Evolutionary conservation across 257 asterid genomes (phyloP).

Genomic region (Solanum rostratum): DNA sequence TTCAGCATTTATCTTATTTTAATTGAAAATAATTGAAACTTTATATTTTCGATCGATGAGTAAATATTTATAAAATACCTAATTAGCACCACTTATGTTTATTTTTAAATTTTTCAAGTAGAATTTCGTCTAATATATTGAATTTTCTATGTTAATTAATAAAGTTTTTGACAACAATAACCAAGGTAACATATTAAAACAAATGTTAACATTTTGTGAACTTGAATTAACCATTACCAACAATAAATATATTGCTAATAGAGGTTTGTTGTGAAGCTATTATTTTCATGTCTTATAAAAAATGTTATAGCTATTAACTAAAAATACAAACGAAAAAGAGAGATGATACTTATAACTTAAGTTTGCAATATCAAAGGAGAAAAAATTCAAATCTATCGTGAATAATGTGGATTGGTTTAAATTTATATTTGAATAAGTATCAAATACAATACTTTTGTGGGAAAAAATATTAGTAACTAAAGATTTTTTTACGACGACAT

Average conservation of each 20-base stretch:
- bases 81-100: neutral
- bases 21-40: too few species aligned
- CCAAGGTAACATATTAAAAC: neutral
- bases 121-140: neutral
- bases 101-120: neutral
- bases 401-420: neutral
- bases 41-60: too few species aligned
- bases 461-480: neutral
- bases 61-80: too few species aligned
- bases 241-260: neutral
- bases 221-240: neutral
- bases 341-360: neutral
- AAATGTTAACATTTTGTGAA: neutral
- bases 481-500: neutral
- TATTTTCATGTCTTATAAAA: neutral
- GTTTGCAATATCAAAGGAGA: neutral
- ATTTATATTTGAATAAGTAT: neutral
- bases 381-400: neutral
- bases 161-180: neutral
- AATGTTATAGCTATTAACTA: neutral
- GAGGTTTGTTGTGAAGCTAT: neutral
- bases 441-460: neutral
- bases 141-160: neutral
- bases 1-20: too few species aligned
- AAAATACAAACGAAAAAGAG: neutral